These are phyloP conservation scores for Leishmania tarentolae DNA, from an alignment of 208 protist genomes.

Conservation along the genomic window DNA sequence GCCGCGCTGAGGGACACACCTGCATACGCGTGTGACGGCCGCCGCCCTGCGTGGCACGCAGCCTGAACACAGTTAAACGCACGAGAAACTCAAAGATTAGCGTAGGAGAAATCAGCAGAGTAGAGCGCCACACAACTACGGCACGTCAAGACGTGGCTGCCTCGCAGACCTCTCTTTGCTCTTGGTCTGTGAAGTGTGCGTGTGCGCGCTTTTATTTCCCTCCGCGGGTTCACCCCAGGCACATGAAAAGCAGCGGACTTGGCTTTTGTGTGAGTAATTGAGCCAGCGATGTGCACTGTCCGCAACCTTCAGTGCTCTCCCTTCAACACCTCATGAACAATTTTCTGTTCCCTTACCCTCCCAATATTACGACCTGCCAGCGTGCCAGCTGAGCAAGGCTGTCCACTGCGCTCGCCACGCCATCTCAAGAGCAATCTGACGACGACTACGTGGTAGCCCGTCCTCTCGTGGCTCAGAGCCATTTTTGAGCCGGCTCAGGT, in stretches of 20 bases:
- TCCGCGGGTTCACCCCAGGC: background rate
- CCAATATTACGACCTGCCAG: background rate
- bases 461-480: slow-evolving; percentile 9
- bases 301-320: no score
- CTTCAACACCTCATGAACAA: background rate
- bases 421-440: slow-evolving; percentile 27
- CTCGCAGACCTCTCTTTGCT: background rate
- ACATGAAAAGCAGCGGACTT: background rate
- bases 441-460: slow-evolving; percentile 18
- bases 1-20: background rate
- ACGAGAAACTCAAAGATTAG: background rate
- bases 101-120: background rate
- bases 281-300: background rate
- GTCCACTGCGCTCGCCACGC: slow-evolving; percentile 31
- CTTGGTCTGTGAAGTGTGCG: background rate
- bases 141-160: background rate
- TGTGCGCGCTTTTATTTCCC: background rate
- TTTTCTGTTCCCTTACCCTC: background rate
- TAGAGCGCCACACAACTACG: no score
- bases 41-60: background rate
- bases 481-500: slow-evolving; percentile 16
- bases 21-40: background rate
- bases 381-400: slow-evolving; percentile 20
- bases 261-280: background rate
- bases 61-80: background rate